These are phyloP conservation scores for Fusarium pseudoanthophilum DNA, from an alignment of 2,329 filamentous ascomycete genomes.

Conservation along the genomic window DNA sequence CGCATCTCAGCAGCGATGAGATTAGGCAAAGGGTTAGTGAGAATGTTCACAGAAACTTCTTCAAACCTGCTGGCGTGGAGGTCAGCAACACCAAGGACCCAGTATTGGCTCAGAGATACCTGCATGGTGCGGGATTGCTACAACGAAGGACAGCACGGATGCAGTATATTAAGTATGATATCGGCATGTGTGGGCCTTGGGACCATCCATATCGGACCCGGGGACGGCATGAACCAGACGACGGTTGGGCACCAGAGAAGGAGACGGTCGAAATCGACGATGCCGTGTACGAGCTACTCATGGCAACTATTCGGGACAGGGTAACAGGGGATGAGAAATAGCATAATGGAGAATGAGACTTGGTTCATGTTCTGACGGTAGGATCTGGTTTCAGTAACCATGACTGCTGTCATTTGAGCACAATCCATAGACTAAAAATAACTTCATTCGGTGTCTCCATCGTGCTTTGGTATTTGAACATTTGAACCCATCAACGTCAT, in stretches of 20 bases:
- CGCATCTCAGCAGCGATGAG: neutral
- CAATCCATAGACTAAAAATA: neutral
- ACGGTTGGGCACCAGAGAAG: neutral
- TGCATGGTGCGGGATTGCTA: neutral
- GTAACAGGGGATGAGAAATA: neutral
- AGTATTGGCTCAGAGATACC: neutral
- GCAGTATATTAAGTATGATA: neutral
- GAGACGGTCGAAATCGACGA: neutral
- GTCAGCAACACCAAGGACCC: neutral
- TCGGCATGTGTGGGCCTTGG: neutral
- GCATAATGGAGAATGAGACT: fast-evolving
- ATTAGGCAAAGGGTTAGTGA: neutral
- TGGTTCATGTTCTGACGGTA: no score
- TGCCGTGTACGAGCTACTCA: neutral
- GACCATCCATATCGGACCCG: fast-evolving
- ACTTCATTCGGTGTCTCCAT: neutral
- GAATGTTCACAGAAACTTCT: neutral
- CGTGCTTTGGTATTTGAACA: neutral
- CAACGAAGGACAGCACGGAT: neutral
- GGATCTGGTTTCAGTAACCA: fast-evolving
- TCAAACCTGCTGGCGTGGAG: neutral
- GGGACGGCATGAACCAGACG: fast-evolving
- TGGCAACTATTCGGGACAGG: neutral
- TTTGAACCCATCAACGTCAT: neutral
- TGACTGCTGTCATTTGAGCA: neutral